Conservation (phyloP, 805 yeast genomes). For the Pichia cephalocereana region DNA sequence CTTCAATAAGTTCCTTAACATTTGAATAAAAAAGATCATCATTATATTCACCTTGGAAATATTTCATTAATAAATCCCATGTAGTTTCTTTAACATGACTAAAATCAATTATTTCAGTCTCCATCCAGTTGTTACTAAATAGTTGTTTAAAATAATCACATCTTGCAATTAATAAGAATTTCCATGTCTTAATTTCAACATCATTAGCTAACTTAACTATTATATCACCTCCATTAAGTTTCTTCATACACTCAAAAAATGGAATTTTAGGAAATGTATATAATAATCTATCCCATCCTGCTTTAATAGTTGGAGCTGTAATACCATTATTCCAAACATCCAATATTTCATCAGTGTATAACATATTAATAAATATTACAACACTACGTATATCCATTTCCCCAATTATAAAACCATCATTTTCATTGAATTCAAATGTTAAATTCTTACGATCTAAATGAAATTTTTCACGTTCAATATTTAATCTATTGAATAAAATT, state of each 20-base stretch:
- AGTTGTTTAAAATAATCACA: constrained; percentile 56
- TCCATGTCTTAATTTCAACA: constrained; percentile 38
- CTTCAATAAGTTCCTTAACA: constrained; percentile 6
- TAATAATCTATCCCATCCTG: constrained; percentile 8
- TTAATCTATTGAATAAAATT: constrained; percentile 8
- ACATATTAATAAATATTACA: constrained; percentile 35
- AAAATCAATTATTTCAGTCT: constrained; percentile 21
- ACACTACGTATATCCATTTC: constrained; percentile 20
- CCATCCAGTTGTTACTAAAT: constrained; percentile 46
- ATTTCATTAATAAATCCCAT: constrained; percentile 42
- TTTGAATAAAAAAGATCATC: constrained; percentile 29
- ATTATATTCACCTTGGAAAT: constrained; percentile 48
- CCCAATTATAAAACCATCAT: constrained; percentile 14
- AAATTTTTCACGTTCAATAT: background rate
- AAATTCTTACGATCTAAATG: constrained; percentile 12
- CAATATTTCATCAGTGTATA: constrained; percentile 39
- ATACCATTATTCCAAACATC: constrained; percentile 35
- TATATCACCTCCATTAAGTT: constrained; percentile 28
- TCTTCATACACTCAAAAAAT: background rate
- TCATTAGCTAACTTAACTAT: constrained; percentile 34
- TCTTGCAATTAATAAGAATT: constrained; percentile 44
- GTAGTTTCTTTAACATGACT: constrained; percentile 31
- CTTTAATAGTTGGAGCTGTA: background rate
- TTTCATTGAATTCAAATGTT: constrained; percentile 2
- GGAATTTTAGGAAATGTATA: constrained; percentile 5